Evolutionary conservation across 306 rosid genomes (phyloP).

Genomic region (Hippophae tibetana): DNA sequence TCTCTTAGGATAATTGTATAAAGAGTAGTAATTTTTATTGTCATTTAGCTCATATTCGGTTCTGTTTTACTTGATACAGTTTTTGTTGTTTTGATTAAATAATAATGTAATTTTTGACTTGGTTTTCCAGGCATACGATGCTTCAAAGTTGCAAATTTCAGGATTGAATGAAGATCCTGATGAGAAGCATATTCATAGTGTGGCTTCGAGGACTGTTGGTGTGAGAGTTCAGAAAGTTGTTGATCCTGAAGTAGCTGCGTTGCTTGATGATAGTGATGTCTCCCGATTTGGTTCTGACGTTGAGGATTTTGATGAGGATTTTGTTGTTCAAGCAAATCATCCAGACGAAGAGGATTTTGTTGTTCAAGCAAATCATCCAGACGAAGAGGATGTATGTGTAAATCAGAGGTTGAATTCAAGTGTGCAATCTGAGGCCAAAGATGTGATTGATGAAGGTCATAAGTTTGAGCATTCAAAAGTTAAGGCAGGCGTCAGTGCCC

Average conservation of each 20-base stretch:
- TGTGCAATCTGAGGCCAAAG: slow-evolving; percentile 16
- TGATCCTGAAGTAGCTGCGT: slow-evolving; percentile 79
- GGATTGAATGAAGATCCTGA: slow-evolving; percentile 30
- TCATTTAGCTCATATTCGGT: not conserved
- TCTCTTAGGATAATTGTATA: not conserved
- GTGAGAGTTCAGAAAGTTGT: slow-evolving; percentile 62
- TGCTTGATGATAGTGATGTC: slow-evolving; percentile 67
- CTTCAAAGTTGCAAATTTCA: slow-evolving; percentile 52
- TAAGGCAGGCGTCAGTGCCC: slow-evolving; percentile 16
- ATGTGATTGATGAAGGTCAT: slow-evolving; percentile 13
- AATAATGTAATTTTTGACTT: slow-evolving; percentile 3
- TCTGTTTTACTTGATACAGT: not conserved
- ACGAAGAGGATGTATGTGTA: slow-evolving; percentile 14
- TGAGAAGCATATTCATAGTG: slow-evolving; percentile 37
- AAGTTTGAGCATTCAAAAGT: slow-evolving; percentile 15
- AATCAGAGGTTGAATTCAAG: slow-evolving; percentile 7
- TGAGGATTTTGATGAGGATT: slow-evolving; percentile 93
- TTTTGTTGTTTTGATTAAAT: not conserved
- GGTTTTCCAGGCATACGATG: slow-evolving; percentile 73
- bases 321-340: slow-evolving; percentile 66
- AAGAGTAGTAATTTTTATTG: not conserved
- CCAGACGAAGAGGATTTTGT: slow-evolving; percentile 40
- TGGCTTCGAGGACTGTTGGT: slow-evolving; percentile 52
- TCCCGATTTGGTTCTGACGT: slow-evolving; percentile 75
- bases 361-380: slow-evolving; percentile 53